Evolutionary conservation across 2,329 filamentous ascomycete species (phyloP), one percentile per base, ranked within the genome.

Genomic region (Curvularia spicifera): DNA sequence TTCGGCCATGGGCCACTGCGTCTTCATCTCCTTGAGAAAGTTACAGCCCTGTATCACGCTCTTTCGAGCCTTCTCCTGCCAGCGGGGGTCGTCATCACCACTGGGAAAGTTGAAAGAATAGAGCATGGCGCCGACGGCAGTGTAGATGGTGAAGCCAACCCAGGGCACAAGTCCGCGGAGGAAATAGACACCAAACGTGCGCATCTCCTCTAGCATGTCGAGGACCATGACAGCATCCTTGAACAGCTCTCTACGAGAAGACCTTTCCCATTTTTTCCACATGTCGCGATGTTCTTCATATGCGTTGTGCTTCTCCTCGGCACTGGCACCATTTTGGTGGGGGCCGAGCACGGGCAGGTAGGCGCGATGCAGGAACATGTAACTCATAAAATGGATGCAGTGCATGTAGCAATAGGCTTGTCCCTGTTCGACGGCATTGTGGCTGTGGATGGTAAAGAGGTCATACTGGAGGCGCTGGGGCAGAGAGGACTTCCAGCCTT

Each of bases 391-490:
- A 57, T 78, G 71, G 47, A 78, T 78, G 59, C 74, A 71, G 58
- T 78, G 76, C 76, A 78, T 78, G 61, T 78, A 78, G 63, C 72
- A 75, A 60, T 74, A 78, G 4, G 76, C 76, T 51, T 78, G 76
- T 13, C 76, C 76, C 51, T 78, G 76, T 24, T 78, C 76, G n/a
- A 77, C 71, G 6, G 76, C 76, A 47, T 78, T 78, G 65, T 78
- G 76, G 22, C 73, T 75, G 61, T 78, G 76, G 5, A 78, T 67
- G 0, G 71, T 71, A 58, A 76, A 76, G 18, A 78, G 56, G 40
- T 77, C 74, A 53, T 78, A 78, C 50, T 73, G 72, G 37, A 77
- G 65, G 24, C 76, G 71, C 10, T 57, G 56, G 1, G 76, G 76
- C 10, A 78, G 66, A 10, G 69, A 71, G 22, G 60, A 66, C 60